These are phyloP conservation scores for Hypoxylon sp. DNA, from an alignment of 2,329 filamentous ascomycete species.

Conservation along the genomic window DNA sequence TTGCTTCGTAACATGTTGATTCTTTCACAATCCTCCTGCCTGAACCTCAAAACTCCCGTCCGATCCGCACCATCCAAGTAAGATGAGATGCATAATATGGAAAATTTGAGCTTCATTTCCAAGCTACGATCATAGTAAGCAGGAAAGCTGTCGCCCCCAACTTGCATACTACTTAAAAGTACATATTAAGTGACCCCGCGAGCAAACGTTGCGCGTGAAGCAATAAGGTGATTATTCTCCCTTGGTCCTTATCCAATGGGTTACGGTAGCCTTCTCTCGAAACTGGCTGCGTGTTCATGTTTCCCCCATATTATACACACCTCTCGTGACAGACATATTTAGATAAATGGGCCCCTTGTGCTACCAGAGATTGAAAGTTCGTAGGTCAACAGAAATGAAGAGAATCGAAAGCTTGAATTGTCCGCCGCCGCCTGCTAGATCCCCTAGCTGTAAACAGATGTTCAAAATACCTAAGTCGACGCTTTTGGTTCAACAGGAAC, in stretches of 20 bases:
- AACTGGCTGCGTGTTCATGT: slow-evolving; percentile 20
- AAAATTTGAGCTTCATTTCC: slow-evolving; percentile 23
- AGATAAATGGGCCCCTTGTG: slow-evolving; percentile 4
- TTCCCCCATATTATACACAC: slow-evolving; percentile 37
- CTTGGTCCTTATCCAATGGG: slow-evolving; percentile 15
- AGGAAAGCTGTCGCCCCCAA: slow-evolving; percentile 23
- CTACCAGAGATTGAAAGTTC: slow-evolving; percentile 12
- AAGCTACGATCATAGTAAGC: slow-evolving; percentile 10
- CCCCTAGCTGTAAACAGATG: slow-evolving; percentile 12
- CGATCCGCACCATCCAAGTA: background rate
- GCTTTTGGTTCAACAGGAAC: slow-evolving; percentile 33
- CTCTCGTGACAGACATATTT: slow-evolving; percentile 13
- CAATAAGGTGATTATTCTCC: slow-evolving; percentile 7
- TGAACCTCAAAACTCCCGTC: no score
- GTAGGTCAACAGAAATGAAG: slow-evolving; percentile 20
- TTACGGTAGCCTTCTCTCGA: slow-evolving; percentile 18
- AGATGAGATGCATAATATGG: slow-evolving; percentile 3
- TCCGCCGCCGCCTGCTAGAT: slow-evolving; percentile 10
- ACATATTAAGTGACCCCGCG: slow-evolving; percentile 39
- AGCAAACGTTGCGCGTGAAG: slow-evolving; percentile 30
- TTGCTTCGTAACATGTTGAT: background rate
- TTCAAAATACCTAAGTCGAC: slow-evolving; percentile 15
- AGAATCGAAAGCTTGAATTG: slow-evolving; percentile 4
- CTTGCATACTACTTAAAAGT: slow-evolving; percentile 33
- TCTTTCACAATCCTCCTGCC: background rate